Conservation (phyloP, 2,329 filamentous ascomycete species). For the Fusarium proliferatum region DNA sequence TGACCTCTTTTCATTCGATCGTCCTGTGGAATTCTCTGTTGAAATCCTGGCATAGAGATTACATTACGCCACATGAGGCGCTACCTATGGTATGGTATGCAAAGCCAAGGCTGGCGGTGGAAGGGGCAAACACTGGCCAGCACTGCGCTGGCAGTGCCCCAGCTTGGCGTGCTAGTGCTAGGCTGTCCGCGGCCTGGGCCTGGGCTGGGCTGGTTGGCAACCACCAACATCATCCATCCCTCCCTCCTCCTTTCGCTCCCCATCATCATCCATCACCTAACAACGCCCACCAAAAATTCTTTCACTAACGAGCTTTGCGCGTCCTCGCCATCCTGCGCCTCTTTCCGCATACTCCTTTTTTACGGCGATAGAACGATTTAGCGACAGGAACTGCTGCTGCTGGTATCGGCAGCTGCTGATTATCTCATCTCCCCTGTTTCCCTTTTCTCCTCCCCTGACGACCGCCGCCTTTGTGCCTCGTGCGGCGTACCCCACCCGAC, state of each 20-base stretch:
- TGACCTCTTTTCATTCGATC: not conserved
- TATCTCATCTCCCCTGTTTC: conserved; percentile 22
- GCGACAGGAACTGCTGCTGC: conserved; percentile 31
- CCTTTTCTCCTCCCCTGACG: conserved; percentile 38
- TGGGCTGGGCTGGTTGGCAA: conserved; percentile 24
- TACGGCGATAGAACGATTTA: conserved; percentile 32
- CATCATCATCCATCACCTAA: conserved; percentile 40
- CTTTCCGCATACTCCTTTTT: not conserved
- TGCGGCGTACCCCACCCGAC: conserved; percentile 43
- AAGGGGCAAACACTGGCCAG: conserved; percentile 15
- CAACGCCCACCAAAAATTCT: conserved; percentile 38
- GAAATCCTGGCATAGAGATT: not conserved
- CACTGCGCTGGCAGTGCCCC: conserved; percentile 12
- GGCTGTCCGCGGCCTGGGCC: not conserved
- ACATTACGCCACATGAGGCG: conserved; percentile 35
- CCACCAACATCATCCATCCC: conserved; percentile 33
- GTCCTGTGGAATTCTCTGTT: not conserved
- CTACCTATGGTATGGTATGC: conserved; percentile 18
- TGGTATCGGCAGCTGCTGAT: conserved; percentile 37
- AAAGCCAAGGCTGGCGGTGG: conserved; percentile 25
- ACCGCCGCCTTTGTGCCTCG: conserved; percentile 44
- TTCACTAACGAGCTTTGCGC: conserved; percentile 28
- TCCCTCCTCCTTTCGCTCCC: conserved; percentile 35
- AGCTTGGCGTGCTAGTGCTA: conserved; percentile 2
- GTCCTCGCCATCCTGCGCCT: conserved; percentile 1